Evolutionary conservation across 1,284 basidiomycete genomes (phyloP), one percentile per base, ranked within the genome.

Genomic region (Trichosporon faecale): DNA sequence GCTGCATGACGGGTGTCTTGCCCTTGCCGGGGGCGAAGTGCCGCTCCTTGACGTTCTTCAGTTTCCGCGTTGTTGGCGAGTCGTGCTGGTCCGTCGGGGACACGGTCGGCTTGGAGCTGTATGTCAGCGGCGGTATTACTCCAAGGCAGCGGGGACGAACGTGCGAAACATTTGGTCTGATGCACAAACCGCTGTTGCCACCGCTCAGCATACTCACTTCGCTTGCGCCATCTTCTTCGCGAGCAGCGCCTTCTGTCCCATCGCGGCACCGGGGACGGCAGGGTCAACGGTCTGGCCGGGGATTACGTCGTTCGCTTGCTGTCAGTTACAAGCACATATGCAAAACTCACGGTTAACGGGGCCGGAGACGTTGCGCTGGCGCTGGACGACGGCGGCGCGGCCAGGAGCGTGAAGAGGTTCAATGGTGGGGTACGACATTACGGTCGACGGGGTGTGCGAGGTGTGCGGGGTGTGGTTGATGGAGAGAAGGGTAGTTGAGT

Each of bases 31-130:
- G 29, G 66, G 84, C 85, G 78, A 95, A 97, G 77, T 93, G 92
- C 83, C 94, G 94, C 87, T 95, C 94, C 87, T 90, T 95, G 3
- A 91, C 91, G 23, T 91, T 91, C 66, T 86, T 90, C 68, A 97
- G 88, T 84, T 96, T 97, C 84, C 93, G 90, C 5, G 93, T 91
- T 80, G 89, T 90, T 1, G 95, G 95, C 3, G 94, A 95, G 87
- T 96, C 89, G 82, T 97, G 86, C 78, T 91, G 92, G 83, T 98
- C 95, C 9, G 95, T 96, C 6, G 95, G 95, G 16, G 94, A 96
- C 75, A 94, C 85, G 75, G 88, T 92, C 61, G 91, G 89, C 82
- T 94, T 94, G 78, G 93, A 93, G 79, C 12, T 11, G 66, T 66
- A 23, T 63, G 23, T n/a, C 27, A 64, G 14, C n/a, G 31, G 3